Evolutionary conservation across 441 rosid genomes (phyloP), one percentile per base, ranked within the genome.

Genomic region (Hura crepitans): DNA sequence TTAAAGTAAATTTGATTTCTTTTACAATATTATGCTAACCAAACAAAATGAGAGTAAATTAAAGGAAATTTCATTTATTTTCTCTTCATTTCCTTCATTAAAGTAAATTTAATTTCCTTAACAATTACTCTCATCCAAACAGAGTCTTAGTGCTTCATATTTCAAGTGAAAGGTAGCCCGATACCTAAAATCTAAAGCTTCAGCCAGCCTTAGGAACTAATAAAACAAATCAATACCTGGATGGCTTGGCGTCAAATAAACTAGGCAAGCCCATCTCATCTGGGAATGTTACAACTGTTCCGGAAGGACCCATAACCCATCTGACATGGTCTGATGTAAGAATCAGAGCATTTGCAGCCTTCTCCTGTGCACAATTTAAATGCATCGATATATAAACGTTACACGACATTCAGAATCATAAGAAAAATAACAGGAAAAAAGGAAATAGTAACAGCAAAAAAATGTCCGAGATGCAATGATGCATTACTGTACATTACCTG

Each of bases 211-310:
- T 65, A 56, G 51, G 42, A 17, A 33, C 66, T 37, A 6, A 53
- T 20, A 25, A 15, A 49, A 42, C 11, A 57, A 47, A 17, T 28
- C 27, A 3, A 35, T 65, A 90, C 97, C 92, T 76, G 79, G 60
- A 61, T 25, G 95, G 82, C 78, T 82, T 85, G 27, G 83, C 68
- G 66, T 92, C 81, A 49, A 95, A 92, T 57, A 95, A 77, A 74
- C 85, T 82, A 13, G 98, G 97, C 62, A 90, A 79, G 66, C 95
- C 93, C 84, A 87, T 79, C 47, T 84, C 89, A 6, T 72, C 70
- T 12, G 99, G 88, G 74, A 92, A 95, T 67, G 92, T 89, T 59
- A 95, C 92, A 27, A 87, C 82, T 35, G 91, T 90, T 55, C 99
- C 99, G 14, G 75, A 71, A 35, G 93, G 93, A 72, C 97, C 91